Evolutionary conservation across 768 basidiomycete genomes (phyloP).

Genomic region (Neoboletus magnificus): DNA sequence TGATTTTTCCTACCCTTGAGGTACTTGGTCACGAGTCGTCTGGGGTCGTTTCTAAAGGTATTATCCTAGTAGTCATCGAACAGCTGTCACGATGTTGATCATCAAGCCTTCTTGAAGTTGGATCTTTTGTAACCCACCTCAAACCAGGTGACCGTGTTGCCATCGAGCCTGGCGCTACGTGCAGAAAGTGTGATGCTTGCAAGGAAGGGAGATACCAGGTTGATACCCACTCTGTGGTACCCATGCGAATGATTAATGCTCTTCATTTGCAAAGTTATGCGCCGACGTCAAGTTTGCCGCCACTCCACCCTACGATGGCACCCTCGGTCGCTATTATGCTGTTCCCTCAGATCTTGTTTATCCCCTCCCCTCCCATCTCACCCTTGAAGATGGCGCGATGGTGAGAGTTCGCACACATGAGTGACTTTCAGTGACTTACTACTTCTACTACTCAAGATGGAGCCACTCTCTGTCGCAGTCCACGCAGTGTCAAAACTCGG

Average conservation of each 20-base stretch:
- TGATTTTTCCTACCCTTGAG: conserved; percentile 36
- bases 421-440: neutral
- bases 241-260: neutral
- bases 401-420: conserved; percentile 36
- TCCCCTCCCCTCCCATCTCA: conserved; percentile 75
- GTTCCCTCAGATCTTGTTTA: conserved; percentile 85
- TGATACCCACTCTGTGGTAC: conserved; percentile 10
- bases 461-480: conserved; percentile 89
- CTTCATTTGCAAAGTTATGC: conserved; percentile 56
- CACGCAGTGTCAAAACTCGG: conserved; percentile 84
- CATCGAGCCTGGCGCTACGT: conserved; percentile 87
- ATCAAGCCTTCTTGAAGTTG: conserved; percentile 49
- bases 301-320: conserved; percentile 92
- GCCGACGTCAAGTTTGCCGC: conserved; percentile 86
- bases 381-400: conserved; percentile 94
- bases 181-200: conserved; percentile 80
- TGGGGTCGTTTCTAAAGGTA: conserved; percentile 71
- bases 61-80: neutral
- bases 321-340: conserved; percentile 81
- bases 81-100: neutral
- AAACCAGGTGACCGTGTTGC: conserved; percentile 86
- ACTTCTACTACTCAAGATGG: conserved; percentile 56
- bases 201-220: conserved; percentile 84
- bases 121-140: conserved; percentile 69
- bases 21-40: conserved; percentile 94